These are phyloP conservation scores for Fusarium xylarioides DNA, from an alignment of 2,329 filamentous ascomycete species.

Conservation along the genomic window DNA sequence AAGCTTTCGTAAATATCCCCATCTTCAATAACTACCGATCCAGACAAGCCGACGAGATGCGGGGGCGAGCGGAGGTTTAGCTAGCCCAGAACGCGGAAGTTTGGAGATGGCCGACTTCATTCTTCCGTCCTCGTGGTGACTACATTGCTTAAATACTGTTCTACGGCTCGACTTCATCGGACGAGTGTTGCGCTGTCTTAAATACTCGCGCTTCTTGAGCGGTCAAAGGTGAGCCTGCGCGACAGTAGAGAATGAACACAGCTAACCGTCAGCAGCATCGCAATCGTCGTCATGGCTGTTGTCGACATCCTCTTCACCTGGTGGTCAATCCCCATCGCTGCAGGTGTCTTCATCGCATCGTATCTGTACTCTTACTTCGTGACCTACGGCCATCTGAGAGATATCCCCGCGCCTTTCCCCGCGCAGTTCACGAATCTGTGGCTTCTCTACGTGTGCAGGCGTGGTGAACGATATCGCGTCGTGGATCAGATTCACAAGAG, in stretches of 20 bases:
- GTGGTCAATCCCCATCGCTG: slow-evolving; percentile 57
- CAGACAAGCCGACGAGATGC: slow-evolving; percentile 7
- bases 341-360: slow-evolving; percentile 59
- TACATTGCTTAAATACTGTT: neutral
- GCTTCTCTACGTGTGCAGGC: slow-evolving; percentile 74
- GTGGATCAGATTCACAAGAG: slow-evolving; percentile 81
- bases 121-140: neutral
- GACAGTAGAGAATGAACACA: neutral
- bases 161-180: rapidly evolving
- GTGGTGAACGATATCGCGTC: slow-evolving; percentile 69
- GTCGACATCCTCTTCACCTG: slow-evolving; percentile 51
- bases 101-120: neutral
- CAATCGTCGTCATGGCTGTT: slow-evolving; percentile 41
- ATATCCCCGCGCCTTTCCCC: slow-evolving; percentile 70
- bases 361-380: slow-evolving; percentile 69
- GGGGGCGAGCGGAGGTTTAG: slow-evolving; percentile 8
- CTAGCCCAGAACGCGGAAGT: neutral
- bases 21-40: slow-evolving; percentile 3
- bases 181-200: neutral
- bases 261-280: neutral
- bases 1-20: neutral
- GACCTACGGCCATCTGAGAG: slow-evolving; percentile 60
- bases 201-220: neutral
- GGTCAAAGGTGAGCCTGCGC: neutral
- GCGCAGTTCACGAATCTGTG: slow-evolving; percentile 80